Percentiles rank a stretch among this genome's conserved stretches.
phyloP scores from a whole-genome alignment of 805 yeast species.

The Maudiozyma saulgeensis region DNA sequence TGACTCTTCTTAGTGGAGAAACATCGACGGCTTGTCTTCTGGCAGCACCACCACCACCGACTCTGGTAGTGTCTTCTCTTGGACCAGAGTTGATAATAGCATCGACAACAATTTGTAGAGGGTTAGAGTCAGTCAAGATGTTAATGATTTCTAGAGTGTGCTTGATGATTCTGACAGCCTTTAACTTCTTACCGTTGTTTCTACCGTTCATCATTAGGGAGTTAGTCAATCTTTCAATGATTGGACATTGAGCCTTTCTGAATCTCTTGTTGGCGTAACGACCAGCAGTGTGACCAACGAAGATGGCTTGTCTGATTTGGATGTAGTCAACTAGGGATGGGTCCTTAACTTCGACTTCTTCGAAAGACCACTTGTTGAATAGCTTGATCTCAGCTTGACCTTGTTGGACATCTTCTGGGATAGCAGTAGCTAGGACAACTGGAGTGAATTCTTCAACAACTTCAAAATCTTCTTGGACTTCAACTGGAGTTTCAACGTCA shows the following conservation, averaged over 20 bases:
- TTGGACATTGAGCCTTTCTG: conserved; percentile 99
- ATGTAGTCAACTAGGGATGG: conserved; percentile 97
- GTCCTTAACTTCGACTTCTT: conserved; percentile 95
- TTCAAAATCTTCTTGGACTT: conserved; percentile 48
- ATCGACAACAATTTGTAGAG: conserved; percentile 97
- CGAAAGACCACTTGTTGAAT: conserved; percentile 99
- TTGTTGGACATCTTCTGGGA: conserved; percentile 93
- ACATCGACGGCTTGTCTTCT: conserved; percentile 99
- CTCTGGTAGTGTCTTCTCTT: conserved; percentile 99
- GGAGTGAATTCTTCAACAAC: conserved; percentile 69
- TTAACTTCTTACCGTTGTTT: conserved; percentile 99
- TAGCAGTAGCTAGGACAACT: conserved; percentile 83
- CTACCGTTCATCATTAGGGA: conserved; percentile 99
- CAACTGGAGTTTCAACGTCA: conserved; percentile 67
- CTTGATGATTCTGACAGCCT: conserved; percentile 99
- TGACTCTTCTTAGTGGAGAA: conserved; percentile 99
- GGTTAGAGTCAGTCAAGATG: conserved; percentile 98
- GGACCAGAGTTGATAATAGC: conserved; percentile 99
- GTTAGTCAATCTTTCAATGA: conserved; percentile 98
- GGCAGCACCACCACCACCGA: conserved; percentile 99
- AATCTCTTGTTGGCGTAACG: conserved; percentile 99
- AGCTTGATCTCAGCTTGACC: conserved; percentile 94
- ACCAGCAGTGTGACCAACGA: conserved; percentile 98
- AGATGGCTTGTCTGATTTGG: conserved; percentile 95
- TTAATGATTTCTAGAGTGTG: conserved; percentile 97